Evolutionary conservation across 805 yeast species (phyloP), one percentile per base, ranked within the genome.

Genomic region (Metschnikowia vanudenii): DNA sequence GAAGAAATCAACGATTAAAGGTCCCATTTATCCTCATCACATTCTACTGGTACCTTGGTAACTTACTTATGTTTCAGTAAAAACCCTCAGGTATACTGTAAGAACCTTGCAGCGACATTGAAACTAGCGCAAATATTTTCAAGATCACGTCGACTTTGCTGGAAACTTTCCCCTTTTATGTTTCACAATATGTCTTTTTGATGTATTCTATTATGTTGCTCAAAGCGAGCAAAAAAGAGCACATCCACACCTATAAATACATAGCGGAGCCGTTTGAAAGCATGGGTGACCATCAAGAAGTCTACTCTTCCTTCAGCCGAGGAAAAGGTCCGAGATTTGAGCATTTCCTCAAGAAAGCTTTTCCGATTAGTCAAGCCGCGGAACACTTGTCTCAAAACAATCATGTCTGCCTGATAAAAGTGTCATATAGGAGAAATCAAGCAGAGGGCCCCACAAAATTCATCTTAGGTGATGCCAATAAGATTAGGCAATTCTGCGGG

Each of bases 391-490:
- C 29, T 22, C 35, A 43, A 28, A 3, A 43, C 46, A 18, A 43
- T 31, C 46, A 43, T 43, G 34, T 43, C 46, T 12, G 46, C 32
- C 29, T 32, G 42, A 14, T 43, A 43, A 18, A 20, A 38, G 17
- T 13, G 37, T 24, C 37, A 30, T 4, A 24, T 20, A 13, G 33
- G 26, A 8, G 41, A 24, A 18, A 26, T 33, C 9, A 39, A 16
- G 32, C 46, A 43, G 20, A 43, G 19, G 7, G 46, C 46, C 18
- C 22, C 38, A 14, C 40, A 33, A 1, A 43, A 7, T 24, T 43
- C 46, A 11, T 31, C 30, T 16, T 32, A 17, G 13, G 37, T 43
- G 17, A 43, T 13, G 3, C 5, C 19, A 19, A 18, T 30, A 14
- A 41, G 45, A n/a, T 39, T 20, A 22, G 24, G 24, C 8, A 22